Evolutionary conservation across 176 grass and related monocot genomes (phyloP).

Genomic region (Cenchrus fungigraminus): DNA sequence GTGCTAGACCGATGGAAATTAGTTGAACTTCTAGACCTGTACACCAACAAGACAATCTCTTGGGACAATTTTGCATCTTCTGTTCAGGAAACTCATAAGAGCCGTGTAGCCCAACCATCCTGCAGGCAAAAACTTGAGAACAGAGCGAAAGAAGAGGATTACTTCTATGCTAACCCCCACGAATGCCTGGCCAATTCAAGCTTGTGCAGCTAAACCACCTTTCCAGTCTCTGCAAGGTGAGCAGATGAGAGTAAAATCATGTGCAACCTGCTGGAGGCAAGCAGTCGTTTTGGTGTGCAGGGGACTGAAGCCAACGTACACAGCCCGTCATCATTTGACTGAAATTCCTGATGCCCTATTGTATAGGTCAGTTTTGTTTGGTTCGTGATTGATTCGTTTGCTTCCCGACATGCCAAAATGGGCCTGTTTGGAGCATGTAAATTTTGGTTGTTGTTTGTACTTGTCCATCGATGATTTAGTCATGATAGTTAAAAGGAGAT

Average conservation of each 20-base stretch:
- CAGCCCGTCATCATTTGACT: conserved; percentile 27
- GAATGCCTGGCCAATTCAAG: conserved; percentile 76
- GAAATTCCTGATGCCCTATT: conserved; percentile 8
- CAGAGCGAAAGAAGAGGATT: conserved; percentile 96
- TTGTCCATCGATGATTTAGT: conserved; percentile 15
- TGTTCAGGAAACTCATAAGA: conserved; percentile 53
- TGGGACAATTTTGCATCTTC: conserved; percentile 72
- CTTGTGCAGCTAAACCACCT: conserved; percentile 41
- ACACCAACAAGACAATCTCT: conserved; percentile 71
- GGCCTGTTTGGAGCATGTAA: conserved; percentile 41
- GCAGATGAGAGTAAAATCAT: conserved; percentile 3
- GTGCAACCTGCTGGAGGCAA: background rate
- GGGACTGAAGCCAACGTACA: conserved; percentile 36
- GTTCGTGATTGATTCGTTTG: conserved; percentile 34
- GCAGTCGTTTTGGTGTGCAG: conserved; percentile 5
- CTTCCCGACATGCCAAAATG: conserved; percentile 37
- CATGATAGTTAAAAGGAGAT: conserved; percentile 15
- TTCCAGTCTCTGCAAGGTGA: conserved; percentile 39
- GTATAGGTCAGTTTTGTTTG: conserved; percentile 38
- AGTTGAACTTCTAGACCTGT: conserved; percentile 68
- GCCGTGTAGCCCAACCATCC: conserved; percentile 56
- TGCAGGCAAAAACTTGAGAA: conserved; percentile 71
- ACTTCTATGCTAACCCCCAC: conserved; percentile 90
- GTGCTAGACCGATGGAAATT: conserved; percentile 72
- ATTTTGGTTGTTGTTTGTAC: conserved; percentile 33